Base-by-base conservation (phyloP, 2,329 filamentous ascomycete species). In the Diplodia intermedia region DNA sequence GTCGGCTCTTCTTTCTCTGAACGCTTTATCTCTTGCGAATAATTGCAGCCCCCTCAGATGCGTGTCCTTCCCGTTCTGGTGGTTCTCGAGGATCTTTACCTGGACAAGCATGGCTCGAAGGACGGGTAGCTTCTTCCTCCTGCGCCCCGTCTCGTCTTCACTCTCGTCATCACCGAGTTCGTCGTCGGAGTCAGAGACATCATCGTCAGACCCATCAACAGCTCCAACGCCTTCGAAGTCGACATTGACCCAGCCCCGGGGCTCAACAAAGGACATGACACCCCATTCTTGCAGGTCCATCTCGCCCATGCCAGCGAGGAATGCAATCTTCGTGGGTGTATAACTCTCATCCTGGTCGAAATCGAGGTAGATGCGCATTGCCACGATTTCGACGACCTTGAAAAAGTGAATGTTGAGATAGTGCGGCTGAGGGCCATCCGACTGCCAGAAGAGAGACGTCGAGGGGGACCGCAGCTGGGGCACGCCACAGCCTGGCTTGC, bases 1-100 rank as follows among this genome's bases (percentile, higher is more conserved):
- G 15, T 43, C 20, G 40, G 26, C 40, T 33, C n/a, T 40, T 15
- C 52, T 66, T 57, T 77, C 76, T 7, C 73, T 73, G 40, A 40
- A 49, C 50, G 70, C 70, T 50, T 79, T 76, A 55, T 85, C 83
- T 63, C 77, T 73, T 3, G 87, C 85, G 75, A 89, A 99, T 11
- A 98, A 90, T 81, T 97, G 96, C 78, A 99, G 86, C 1, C 93
- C 94, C 18, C 95, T 87, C 29, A 99, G 86, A 83, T 99, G 95
- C n/a, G 95, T 99, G 78, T 99, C 95, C 79, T 99, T 99, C 71
- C 95, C 95, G 78, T 99, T 99, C 81, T 99, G 95, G 78, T 99
- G 95, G 76, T 99, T 99, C 81, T 98, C 95, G 63, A 94, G 86
- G 60, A 99, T 90, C 72, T 91, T 89, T 75, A 98, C 89, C 79